Conservation (phyloP, 495 filamentous ascomycete genomes). For the Penicillium coprophilum region DNA sequence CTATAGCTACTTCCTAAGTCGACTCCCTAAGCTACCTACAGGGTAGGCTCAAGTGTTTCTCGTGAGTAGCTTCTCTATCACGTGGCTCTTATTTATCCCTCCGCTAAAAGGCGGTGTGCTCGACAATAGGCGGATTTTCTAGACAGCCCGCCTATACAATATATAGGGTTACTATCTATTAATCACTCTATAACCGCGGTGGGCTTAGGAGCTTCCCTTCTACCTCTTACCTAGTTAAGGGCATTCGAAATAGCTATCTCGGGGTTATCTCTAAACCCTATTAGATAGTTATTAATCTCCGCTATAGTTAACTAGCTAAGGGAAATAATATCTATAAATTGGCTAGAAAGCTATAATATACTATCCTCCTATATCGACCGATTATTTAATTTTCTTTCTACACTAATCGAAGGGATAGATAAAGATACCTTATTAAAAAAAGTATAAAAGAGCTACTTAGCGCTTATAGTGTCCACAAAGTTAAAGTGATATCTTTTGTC, state of each 20-base stretch:
- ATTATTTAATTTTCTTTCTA: not conserved
- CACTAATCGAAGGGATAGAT: not conserved
- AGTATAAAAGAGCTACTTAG: not conserved
- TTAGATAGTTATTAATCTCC: not conserved
- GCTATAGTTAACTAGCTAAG: not conserved
- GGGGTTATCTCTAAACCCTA: not conserved
- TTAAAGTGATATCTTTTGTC: slow-evolving; percentile 41
- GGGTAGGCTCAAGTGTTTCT: too few species aligned
- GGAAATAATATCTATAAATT: not conserved
- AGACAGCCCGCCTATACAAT: too few species aligned
- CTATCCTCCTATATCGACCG: not conserved
- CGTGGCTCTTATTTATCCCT: too few species aligned
- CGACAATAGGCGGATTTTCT: too few species aligned
- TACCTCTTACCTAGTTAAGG: not conserved
- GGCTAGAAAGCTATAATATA: not conserved
- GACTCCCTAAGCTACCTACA: too few species aligned
- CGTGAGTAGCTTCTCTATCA: too few species aligned
- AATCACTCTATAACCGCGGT: not conserved
- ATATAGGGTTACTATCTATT: too few species aligned
- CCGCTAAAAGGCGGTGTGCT: too few species aligned
- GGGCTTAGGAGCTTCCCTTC: not conserved
- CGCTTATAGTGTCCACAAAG: not conserved
- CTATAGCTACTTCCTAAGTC: too few species aligned
- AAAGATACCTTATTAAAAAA: not conserved
- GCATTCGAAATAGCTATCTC: not conserved